phyloP scores from a whole-genome alignment of 2,329 filamentous ascomycete species.

The Triangularia verruculosa region DNA sequence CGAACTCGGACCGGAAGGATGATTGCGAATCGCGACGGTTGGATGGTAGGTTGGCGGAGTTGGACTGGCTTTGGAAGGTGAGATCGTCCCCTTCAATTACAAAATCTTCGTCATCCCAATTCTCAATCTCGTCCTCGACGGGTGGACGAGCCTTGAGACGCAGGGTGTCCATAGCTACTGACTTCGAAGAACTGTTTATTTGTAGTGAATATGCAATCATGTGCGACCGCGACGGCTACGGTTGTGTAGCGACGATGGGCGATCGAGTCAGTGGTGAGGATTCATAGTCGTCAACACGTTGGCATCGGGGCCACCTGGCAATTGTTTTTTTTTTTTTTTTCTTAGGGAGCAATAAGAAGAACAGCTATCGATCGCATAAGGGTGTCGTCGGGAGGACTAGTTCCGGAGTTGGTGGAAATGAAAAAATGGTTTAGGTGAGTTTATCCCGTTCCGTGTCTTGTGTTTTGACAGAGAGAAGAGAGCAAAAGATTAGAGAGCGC shows the following conservation, averaged over 20 bases:
- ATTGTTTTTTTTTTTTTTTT: background rate
- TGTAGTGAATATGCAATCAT: constrained; percentile 6
- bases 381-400: constrained; percentile 8
- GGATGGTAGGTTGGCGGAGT: constrained; percentile 41
- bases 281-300: constrained; percentile 34
- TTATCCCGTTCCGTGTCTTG: too few species aligned
- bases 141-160: constrained; percentile 52
- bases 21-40: constrained; percentile 74
- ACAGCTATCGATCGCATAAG: constrained; percentile 2
- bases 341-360: background rate
- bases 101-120: constrained; percentile 77
- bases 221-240: background rate
- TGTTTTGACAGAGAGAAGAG: background rate
- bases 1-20: constrained; percentile 79
- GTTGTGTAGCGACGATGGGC: constrained; percentile 21
- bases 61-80: constrained; percentile 53
- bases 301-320: constrained; percentile 17
- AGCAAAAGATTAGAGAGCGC: background rate
- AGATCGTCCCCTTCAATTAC: constrained; percentile 67
- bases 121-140: constrained; percentile 64
- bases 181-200: constrained; percentile 29
- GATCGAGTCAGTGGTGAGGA: constrained; percentile 30
- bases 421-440: background rate
- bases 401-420: constrained; percentile 7
- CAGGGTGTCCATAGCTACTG: constrained; percentile 47